Evolutionary conservation across 441 rosid species (phyloP), one percentile per base, ranked within the genome.

Genomic region (Daphne laureola): DNA sequence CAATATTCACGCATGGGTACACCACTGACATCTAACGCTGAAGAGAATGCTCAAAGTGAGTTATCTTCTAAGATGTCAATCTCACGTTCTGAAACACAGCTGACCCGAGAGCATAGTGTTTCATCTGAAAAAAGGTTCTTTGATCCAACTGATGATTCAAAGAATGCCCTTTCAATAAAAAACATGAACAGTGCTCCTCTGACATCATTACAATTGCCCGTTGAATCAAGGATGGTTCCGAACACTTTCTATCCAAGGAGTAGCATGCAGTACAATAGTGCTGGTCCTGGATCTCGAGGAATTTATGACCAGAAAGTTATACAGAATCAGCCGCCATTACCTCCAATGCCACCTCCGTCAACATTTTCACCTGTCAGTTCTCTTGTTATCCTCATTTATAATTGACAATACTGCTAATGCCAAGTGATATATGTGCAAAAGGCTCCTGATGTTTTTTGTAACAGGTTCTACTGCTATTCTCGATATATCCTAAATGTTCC

Each of bases 1-100:
- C 98, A 88, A 43, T 84, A 76, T 66, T 75, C 87, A 70, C 84
- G 26, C 64, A 70, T 81, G 78, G 82, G 78, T 36, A 78, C 90
- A 47, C 86, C 95, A n/a, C 44, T 78, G 55, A 78, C 78, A 47
- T 75, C 89, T 60, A 80, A 82, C 27, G 72, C 61, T 57, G 93
- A 87, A 60, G 99, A 90, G 57, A 87, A 78, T 55, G 67, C 80
- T 65, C 92, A 73, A 68, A 83, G 89, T 63, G 97, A 89, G 60
- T 84, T 82, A 67, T 90, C 96, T 69, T 87, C 97, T 43, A 90
- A 95, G 78, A 75, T 93, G 79, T 93, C 99, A 7, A 76, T 60
- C 65, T 75, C 87, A 54, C 83, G 89, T 15, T 66, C 88, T 21
- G 95, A 87, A 61, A 77, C 70, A 72, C 76, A 85, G 55, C 69